Evolutionary conservation across 2,329 filamentous ascomycete species (phyloP).

Genomic region (Grosmannia huntii): DNA sequence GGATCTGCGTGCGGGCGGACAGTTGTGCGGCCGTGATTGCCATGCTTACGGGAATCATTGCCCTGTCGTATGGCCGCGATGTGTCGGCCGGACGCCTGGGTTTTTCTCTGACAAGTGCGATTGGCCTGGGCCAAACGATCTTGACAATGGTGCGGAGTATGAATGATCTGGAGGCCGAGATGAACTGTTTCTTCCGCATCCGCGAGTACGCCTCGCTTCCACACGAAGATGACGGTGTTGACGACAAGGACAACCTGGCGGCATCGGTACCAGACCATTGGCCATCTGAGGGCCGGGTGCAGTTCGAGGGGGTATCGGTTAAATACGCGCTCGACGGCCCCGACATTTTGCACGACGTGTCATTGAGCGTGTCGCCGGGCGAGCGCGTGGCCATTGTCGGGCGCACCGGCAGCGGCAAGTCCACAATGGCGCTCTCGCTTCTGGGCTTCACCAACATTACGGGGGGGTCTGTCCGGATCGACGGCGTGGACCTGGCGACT

Average conservation of each 20-base stretch:
- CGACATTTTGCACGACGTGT: conserved; percentile 18
- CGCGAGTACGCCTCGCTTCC: conserved; percentile 18
- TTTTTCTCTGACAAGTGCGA: conserved; percentile 43
- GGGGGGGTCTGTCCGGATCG: conserved; percentile 20
- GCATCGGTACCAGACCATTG: conserved; percentile 13
- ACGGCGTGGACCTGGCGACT: conserved; percentile 21
- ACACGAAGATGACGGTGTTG: conserved; percentile 14
- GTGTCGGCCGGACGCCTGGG: conserved; percentile 40
- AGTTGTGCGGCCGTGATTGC: conserved; percentile 30
- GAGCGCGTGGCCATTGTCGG: conserved; percentile 55
- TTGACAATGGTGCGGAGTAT: conserved; percentile 37
- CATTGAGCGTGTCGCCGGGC: conserved; percentile 29
- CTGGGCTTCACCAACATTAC: conserved; percentile 23
- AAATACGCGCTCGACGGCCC: conserved; percentile 17
- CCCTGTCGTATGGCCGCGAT: conserved; percentile 31
- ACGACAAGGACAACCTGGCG: conserved; percentile 5
- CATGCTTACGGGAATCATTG: conserved; percentile 38
- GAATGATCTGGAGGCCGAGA: conserved; percentile 44
- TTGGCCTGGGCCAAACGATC: conserved; percentile 39
- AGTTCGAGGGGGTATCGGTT: conserved; percentile 17
- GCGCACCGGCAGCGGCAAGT: conserved; percentile 56
- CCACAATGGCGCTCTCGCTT: conserved; percentile 30
- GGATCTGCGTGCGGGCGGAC: conserved; percentile 42
- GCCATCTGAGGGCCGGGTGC: conserved; percentile 16
- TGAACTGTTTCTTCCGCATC: conserved; percentile 33